Percentiles rank a stretch among this genome's conserved stretches.
Evolutionary conservation across 768 basidiomycete species (phyloP).

Genomic region (Terana coerulea): DNA sequence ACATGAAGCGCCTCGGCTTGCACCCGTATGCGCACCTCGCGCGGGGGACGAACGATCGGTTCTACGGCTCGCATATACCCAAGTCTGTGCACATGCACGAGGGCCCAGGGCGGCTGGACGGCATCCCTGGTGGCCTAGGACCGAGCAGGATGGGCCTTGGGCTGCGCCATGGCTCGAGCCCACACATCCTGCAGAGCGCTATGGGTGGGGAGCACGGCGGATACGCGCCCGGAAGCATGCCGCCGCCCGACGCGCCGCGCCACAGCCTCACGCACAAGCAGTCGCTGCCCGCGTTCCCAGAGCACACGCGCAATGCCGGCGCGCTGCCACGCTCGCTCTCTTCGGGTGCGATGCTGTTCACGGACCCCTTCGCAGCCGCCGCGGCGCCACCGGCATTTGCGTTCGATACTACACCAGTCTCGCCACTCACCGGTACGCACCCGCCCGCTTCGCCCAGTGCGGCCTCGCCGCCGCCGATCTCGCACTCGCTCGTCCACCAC

Average conservation of each 20-base stretch:
- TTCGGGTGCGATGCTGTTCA: not conserved
- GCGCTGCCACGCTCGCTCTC: not conserved
- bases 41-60: conserved; percentile 14
- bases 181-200: not conserved
- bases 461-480: conserved; percentile 11
- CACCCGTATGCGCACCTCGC: conserved; percentile 27
- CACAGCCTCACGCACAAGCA: conserved; percentile 7
- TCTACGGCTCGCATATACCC: not conserved
- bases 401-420: not conserved
- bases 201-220: not conserved
- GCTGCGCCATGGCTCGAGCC: conserved; percentile 4
- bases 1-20: conserved; percentile 13
- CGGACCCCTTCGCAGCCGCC: not conserved
- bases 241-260: not conserved
- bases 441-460: conserved; percentile 1
- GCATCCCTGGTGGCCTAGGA: not conserved
- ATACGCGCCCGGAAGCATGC: not conserved
- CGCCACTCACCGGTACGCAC: not conserved
- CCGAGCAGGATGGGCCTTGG: not conserved
- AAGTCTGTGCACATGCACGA: not conserved
- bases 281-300: conserved; percentile 12
- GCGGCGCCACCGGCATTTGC: not conserved
- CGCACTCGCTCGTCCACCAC: conserved; percentile 4
- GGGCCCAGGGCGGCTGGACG: not conserved
- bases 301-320: conserved; percentile 7